Percentiles rank a stretch among this genome's conserved stretches.
Conservation (phyloP, 495 filamentous ascomycete genomes). For the Penicillium ucsense region DNA sequence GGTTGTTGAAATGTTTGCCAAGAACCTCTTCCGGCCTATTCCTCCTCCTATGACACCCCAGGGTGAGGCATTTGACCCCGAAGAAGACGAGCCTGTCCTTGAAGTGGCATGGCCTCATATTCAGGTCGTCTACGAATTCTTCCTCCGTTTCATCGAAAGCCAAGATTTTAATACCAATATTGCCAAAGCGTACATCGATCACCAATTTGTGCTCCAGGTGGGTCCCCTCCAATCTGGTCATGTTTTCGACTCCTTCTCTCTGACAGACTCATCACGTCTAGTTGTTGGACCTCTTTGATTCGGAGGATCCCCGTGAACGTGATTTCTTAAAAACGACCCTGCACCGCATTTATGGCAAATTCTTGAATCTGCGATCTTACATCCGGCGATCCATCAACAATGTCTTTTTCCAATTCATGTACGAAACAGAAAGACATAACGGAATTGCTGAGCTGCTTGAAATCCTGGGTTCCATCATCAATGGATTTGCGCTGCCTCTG, state of each 20-base stretch:
- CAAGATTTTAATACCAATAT: constrained; percentile 99
- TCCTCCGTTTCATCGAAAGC: constrained; percentile 96
- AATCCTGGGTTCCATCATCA: constrained; percentile 98
- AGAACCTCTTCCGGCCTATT: constrained; percentile 96
- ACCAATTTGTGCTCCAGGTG: constrained; percentile 90
- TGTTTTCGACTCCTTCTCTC: no score
- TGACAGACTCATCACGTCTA: constrained; percentile 15
- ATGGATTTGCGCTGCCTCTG: constrained; percentile 91
- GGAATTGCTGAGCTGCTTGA: constrained; percentile 95
- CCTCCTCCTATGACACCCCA: constrained; percentile 95
- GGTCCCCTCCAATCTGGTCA: constrained; percentile 3
- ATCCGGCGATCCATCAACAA: constrained; percentile 99
- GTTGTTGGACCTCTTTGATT: constrained; percentile 97
- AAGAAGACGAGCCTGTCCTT: constrained; percentile 96
- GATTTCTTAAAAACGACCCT: constrained; percentile 98
- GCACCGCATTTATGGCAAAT: constrained; percentile 98
- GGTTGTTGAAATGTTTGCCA: constrained; percentile 98
- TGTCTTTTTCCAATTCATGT: constrained; percentile 99
- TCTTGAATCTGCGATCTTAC: constrained; percentile 93
- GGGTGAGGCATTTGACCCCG: constrained; percentile 95
- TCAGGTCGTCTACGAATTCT: constrained; percentile 99
- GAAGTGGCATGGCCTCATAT: constrained; percentile 99
- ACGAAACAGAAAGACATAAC: constrained; percentile 98
- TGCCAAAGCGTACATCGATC: constrained; percentile 97
- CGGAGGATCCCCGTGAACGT: constrained; percentile 91